Evolutionary conservation across 2,329 filamentous ascomycete genomes (phyloP), one percentile per base, ranked within the genome.

Genomic region (Aspergillus luchuensis): DNA sequence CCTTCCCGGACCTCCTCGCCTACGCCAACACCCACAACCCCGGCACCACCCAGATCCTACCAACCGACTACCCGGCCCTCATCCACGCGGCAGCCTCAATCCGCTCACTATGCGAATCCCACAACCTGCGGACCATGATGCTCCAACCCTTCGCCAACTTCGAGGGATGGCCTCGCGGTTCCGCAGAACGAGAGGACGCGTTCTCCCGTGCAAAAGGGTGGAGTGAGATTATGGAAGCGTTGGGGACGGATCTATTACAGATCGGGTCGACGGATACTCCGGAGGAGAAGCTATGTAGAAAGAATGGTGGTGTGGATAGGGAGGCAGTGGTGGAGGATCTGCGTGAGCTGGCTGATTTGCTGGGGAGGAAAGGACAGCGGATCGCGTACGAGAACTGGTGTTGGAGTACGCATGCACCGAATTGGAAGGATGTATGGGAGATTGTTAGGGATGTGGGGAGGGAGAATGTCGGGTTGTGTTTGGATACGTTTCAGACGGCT

Each of bases 331-430:
- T 36, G 33, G 33, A 74, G 0, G 89, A 92, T 66, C 80, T 93
- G 0, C 81, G 81, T 1, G 81, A 87, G 59, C 78, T 93, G 6
- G 87, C 85, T 2, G 87, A 90, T 57, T 76, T 89, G 55, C 80
- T 90, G 1, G 83, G 81, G 85, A 50, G 81, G 81, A 36, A 36
- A 2, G 33, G 33, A 0, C 85, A 87, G 71, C 81, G 84, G 6
- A 77, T 93, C 17, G 89, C 89, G 0, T 93, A 92, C 66, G 90
- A 93, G 76, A 92, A 92, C 70, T 92, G 89, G 89, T 91, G 89
- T 75, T 93, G 90, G 90, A 87, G 87, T 0, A 91, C 89, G 0
- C 84, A 87, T 52, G 88, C 89, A 0, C 84, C 87, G 0, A 81
- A 78, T 1, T 94, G 90, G 90, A 84, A 83, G 64, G 82, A 87